Percentiles rank a stretch among this genome's conserved stretches.
phyloP scores from a whole-genome alignment of 176 grass and related monocot genomes.

The Hordeum vulgare region MorexV3_pseudomolecules_assembly NC_058520.1:573926314-573926813 shows the following conservation, averaged over 20 bases:
- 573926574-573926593: conserved; percentile 75
- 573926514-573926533: conserved; percentile 19
- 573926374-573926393: too few relatives aligned
- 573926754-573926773: background rate
- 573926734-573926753: too few relatives aligned
- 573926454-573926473: background rate
- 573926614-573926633: conserved; percentile 58
- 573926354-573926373: too few relatives aligned
- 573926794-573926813: conserved; percentile 59
- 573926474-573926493: background rate
- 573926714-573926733: background rate
- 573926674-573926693: background rate
- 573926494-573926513: conserved; percentile 9
- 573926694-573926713: too few relatives aligned
- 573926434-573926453: background rate
- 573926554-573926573: conserved; percentile 85
- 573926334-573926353: too few relatives aligned
- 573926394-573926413: too few relatives aligned
- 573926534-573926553: conserved; percentile 73
- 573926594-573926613: conserved; percentile 84
- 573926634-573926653: background rate
- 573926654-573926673: background rate
- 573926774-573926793: conserved; percentile 35
- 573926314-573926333: too few relatives aligned
- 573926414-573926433: too few relatives aligned